Conservation (phyloP, 306 rosid species). For the Acacia melanoxylon region DNA sequence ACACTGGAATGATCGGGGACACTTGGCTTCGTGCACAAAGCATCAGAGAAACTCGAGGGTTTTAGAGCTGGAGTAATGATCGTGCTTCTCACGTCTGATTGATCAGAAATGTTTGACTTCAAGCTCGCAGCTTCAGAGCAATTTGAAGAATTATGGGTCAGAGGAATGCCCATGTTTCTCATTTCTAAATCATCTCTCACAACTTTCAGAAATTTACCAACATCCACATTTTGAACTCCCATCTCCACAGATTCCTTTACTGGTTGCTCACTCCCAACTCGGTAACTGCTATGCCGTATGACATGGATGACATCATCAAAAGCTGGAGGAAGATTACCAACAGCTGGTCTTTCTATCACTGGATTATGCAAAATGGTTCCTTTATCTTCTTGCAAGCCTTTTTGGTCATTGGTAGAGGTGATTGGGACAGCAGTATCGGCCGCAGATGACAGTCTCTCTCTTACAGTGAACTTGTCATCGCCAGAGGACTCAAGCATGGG, state of each 20-base stretch:
- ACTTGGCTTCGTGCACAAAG: constrained; percentile 49
- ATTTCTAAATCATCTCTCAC: constrained; percentile 75
- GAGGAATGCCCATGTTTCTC: constrained; percentile 47
- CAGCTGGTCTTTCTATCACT: constrained; percentile 52
- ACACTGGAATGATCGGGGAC: constrained; percentile 44
- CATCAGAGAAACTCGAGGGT: constrained; percentile 54
- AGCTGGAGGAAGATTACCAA: constrained; percentile 76
- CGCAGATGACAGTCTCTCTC: constrained; percentile 60
- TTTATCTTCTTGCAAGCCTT: constrained; percentile 51
- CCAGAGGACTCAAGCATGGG: constrained; percentile 43
- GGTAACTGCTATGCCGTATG: constrained; percentile 94
- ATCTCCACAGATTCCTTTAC: constrained; percentile 74
- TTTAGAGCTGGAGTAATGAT: constrained; percentile 36
- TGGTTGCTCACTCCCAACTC: constrained; percentile 87
- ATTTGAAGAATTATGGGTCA: constrained; percentile 49
- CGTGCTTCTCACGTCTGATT: constrained; percentile 46
- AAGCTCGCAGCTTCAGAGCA: constrained; percentile 54
- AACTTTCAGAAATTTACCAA: constrained; percentile 70
- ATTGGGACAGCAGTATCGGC: constrained; percentile 48
- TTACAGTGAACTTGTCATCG: constrained; percentile 81
- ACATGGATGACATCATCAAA: constrained; percentile 96
- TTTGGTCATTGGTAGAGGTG: constrained; percentile 49
- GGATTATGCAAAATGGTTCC: constrained; percentile 47
- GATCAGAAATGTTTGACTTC: constrained; percentile 55
- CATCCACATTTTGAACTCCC: constrained; percentile 89